Base-by-base conservation (phyloP, 257 asterid genomes). In the Ocimum tenuiflorum region DNA sequence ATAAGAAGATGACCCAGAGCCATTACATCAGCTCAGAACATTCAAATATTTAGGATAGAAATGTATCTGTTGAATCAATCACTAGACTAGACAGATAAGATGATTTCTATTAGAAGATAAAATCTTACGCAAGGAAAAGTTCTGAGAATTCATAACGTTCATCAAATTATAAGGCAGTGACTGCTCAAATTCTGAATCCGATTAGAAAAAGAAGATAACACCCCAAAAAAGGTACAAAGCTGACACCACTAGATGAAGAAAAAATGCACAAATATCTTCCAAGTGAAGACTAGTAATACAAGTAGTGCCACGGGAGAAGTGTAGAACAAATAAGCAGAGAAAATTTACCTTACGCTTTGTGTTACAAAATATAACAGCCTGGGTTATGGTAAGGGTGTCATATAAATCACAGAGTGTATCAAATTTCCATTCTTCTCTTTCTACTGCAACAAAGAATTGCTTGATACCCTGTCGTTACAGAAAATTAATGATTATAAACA, bases 361-460 rank as follows among this genome's bases (percentile, higher is more conserved):
- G 80, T 91, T 91, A 69, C 98, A 91, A 73, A 91, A 91, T 70
- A 89, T 89, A 58, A 91, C 98, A 69, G 96, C 98, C 85, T 89
- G 98, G 56, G 98, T 91, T 58, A 91, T 85, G 45, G 96, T 91
- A 53, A 91, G 91, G 22, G 96, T 86, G 66, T 91, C 98, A 81
- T 91, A 91, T 29, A 91, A 86, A 78, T 89, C 98, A 70, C 95
- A 86, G 1, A 91, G 82, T 29, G 98, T 91, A 63, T 91, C 96
- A 51, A 89, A 89, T 69, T 91, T 91, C 98, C 98, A 91, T 62
- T 91, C 98, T 60, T 91, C 98, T 70, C 74, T 85, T 71, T 91
- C 95, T 3, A 91, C 98, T 2, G 96, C 95, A 59, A 91, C 95
- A 60, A 91, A 91, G 81, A 91, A 91, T 74, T 91, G 98, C 63